Evolutionary conservation across 495 filamentous ascomycete species (phyloP).

Genomic region (Usnea hakonensis): DNA sequence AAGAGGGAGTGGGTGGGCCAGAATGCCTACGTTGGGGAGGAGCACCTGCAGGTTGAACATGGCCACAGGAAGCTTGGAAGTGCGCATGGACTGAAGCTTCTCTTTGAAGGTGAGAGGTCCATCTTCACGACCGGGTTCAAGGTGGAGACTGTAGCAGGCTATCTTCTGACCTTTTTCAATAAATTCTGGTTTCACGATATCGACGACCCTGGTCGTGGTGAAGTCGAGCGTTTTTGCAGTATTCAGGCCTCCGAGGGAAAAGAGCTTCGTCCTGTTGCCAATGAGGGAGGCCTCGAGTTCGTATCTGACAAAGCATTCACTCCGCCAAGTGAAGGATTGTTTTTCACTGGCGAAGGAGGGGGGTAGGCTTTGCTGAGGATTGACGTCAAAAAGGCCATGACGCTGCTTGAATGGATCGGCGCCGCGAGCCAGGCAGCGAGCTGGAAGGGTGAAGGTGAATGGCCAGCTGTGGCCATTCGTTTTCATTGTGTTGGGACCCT

Average conservation of each 20-base stretch:
- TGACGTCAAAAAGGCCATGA: neutral
- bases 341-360: neutral
- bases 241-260: neutral
- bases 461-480: conserved; percentile 1
- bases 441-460: conserved; percentile 3
- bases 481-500: conserved; percentile 6
- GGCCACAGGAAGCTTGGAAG: conserved; percentile 3
- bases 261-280: neutral
- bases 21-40: conserved; percentile 1
- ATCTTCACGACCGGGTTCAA: conserved; percentile 1
- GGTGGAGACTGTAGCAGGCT: neutral
- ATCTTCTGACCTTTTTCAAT: neutral
- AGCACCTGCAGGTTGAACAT: neutral
- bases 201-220: neutral
- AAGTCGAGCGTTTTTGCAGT: neutral
- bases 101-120: conserved; percentile 5
- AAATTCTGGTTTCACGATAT: neutral
- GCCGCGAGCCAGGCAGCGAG: neutral
- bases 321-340: neutral
- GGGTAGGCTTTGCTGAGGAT: conserved; percentile 8
- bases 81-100: neutral
- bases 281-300: conserved; percentile 8
- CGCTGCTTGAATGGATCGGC: conserved; percentile 5
- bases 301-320: conserved; percentile 3
- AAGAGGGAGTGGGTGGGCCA: neutral